These are phyloP conservation scores for Diplodia corticola DNA, from an alignment of 2,329 filamentous ascomycete species.

Conservation along the genomic window DNA sequence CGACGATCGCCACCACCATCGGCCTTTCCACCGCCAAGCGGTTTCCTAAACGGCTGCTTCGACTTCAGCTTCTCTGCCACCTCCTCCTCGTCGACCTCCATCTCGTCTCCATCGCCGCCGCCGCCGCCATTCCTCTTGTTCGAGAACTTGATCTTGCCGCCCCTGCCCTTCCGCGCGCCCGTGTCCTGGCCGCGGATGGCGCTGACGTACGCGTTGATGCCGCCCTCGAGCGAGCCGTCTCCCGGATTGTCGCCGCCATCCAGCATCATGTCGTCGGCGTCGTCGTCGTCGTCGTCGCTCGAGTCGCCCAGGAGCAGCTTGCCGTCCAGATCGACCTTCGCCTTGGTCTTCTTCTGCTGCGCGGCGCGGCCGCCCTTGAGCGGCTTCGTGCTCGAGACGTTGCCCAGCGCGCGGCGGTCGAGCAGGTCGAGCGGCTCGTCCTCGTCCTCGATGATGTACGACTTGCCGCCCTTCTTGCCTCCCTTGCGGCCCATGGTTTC, in stretches of 20 bases:
- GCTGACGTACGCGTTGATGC: slow-evolving; percentile 62
- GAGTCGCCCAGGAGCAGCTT: slow-evolving; percentile 72
- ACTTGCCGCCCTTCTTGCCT: slow-evolving; percentile 60
- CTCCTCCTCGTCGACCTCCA: slow-evolving; percentile 48
- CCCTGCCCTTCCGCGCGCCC: slow-evolving; percentile 56
- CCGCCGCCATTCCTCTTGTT: slow-evolving; percentile 46
- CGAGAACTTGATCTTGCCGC: slow-evolving; percentile 61
- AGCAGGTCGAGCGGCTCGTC: slow-evolving; percentile 94
- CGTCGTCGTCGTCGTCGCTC: slow-evolving; percentile 44
- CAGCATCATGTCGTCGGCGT: slow-evolving; percentile 51
- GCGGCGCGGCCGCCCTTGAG: slow-evolving; percentile 57
- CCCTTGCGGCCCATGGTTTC: slow-evolving; percentile 46
- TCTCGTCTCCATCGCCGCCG: slow-evolving; percentile 42
- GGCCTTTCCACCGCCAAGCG: slow-evolving; percentile 33
- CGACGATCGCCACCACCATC: slow-evolving; percentile 13
- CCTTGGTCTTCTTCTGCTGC: slow-evolving; percentile 52
- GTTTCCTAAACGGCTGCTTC: slow-evolving; percentile 35
- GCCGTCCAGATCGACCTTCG: slow-evolving; percentile 72
- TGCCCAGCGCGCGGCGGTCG: slow-evolving; percentile 83
- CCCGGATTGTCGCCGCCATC: slow-evolving; percentile 46
- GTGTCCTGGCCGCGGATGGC: slow-evolving; percentile 62
- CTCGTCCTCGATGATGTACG: slow-evolving; percentile 91
- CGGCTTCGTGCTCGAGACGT: slow-evolving; percentile 90
- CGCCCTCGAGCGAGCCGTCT: slow-evolving; percentile 47
- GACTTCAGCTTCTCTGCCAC: slow-evolving; percentile 38